Percentiles rank a stretch among this genome's conserved stretches.
Evolutionary conservation across 2,329 filamentous ascomycete genomes (phyloP).

Genomic region (Zymoseptoria crescenta): DNA sequence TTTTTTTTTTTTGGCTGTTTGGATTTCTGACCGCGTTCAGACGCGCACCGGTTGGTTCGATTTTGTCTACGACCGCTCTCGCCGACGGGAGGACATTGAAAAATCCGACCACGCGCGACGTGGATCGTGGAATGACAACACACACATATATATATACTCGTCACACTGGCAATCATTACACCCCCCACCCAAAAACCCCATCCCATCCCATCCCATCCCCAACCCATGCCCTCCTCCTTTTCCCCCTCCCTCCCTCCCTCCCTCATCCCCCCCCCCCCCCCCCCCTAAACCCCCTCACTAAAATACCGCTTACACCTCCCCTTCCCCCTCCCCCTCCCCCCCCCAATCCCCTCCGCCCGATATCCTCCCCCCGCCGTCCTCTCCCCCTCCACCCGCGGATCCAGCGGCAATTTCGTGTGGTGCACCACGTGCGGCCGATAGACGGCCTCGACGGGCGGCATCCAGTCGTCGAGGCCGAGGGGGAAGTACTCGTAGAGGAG

Average conservation of each 20-base stretch:
- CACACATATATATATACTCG: no score
- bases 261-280: constrained; percentile 23
- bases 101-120: no score
- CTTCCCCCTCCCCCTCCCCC: constrained; percentile 23
- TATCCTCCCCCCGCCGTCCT: not conserved
- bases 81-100: no score
- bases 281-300: constrained; percentile 37
- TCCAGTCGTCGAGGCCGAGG: constrained; percentile 83
- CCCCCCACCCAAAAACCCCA: constrained; percentile 34
- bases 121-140: no score
- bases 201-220: constrained; percentile 39
- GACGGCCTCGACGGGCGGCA: constrained; percentile 81
- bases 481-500: constrained; percentile 93
- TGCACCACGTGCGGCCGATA: constrained; percentile 91
- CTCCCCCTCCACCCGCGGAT: constrained; percentile 30
- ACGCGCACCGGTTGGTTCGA: no score
- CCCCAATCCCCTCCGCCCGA: constrained; percentile 18
- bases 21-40: no score
- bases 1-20: no score
- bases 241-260: constrained; percentile 23
- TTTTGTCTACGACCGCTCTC: no score
- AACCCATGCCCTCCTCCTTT: no score
- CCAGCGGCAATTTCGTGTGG: constrained; percentile 55
- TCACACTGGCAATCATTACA: no score
- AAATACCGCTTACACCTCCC: constrained; percentile 39